Conservation (phyloP, 805 yeast species). For the Teunomyces stri region DNA sequence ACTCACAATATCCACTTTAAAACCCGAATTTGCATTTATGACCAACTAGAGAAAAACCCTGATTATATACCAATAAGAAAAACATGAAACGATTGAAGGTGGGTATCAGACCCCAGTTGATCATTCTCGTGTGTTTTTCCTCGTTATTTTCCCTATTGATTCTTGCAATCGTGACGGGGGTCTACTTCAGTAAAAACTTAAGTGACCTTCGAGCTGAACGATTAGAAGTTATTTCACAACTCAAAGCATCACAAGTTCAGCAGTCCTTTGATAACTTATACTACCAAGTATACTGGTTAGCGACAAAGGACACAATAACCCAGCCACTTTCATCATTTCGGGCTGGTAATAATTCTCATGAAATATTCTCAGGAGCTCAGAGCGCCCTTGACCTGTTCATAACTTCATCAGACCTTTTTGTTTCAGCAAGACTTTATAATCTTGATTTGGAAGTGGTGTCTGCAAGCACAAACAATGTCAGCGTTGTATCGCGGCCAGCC, state of each 20-base stretch:
- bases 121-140: slow-evolving; percentile 65
- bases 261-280: slow-evolving; percentile 63
- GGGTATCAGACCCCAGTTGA: slow-evolving; percentile 74
- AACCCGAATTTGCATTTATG: neutral
- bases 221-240: slow-evolving; percentile 71
- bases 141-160: slow-evolving; percentile 69
- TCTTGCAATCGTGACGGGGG: slow-evolving; percentile 69
- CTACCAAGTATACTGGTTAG: slow-evolving; percentile 66
- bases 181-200: slow-evolving; percentile 66
- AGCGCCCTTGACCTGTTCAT: slow-evolving; percentile 56
- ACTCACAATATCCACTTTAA: neutral
- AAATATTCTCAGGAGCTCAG: slow-evolving; percentile 43
- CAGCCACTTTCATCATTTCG: slow-evolving; percentile 57
- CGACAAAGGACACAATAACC: slow-evolving; percentile 60
- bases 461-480: slow-evolving; percentile 25
- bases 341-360: slow-evolving; percentile 66
- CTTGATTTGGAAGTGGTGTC: slow-evolving; percentile 50
- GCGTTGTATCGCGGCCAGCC: slow-evolving; percentile 24
- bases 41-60: neutral
- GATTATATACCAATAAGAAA: neutral
- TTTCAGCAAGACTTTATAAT: slow-evolving; percentile 68
- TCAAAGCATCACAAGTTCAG: slow-evolving; percentile 74
- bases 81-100: slow-evolving; percentile 45
- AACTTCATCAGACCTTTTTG: slow-evolving; percentile 59
- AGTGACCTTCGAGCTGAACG: slow-evolving; percentile 65